Evolutionary conservation across 2,329 filamentous ascomycete species (phyloP), one percentile per base, ranked within the genome.

Genomic region (Didymella pomorum): DNA sequence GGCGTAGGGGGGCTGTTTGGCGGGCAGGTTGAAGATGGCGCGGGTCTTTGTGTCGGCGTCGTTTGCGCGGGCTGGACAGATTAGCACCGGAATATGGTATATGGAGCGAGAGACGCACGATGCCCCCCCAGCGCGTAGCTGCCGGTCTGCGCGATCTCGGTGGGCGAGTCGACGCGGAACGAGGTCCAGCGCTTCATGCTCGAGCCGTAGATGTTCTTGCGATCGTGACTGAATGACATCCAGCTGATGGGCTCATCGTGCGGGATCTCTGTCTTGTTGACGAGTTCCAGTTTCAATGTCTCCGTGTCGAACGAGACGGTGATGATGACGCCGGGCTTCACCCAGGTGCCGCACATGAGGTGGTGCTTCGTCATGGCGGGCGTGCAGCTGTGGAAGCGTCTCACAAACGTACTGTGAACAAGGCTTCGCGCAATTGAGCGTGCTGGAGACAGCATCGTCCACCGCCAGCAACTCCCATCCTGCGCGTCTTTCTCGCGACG

Each of bases 131-230:
- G 89, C 2, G 89, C 84, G 28, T 76, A 92, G 87, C 14, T 92
- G 92, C 43, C 83, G 83, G 75, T 85, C 67, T 95, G 92, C 45
- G 87, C 79, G 64, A 96, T 95, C 48, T 92, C 86, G 2, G 86
- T 88, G 2, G 92, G 90, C 66, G 86, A 89, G 69, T 88, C 86
- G 70, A 96, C 89, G 44, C 87, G 82, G 76, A 91, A 94, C 75
- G 89, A 93, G 48, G 89, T 89, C 91, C 92, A 96, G 76, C 93
- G 94, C 83, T 96, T 96, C 91, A 95, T 95, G 60, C 91, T 91
- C 3, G 92, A 89, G 70, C 92, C 92, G 76, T 96, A 96, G 60
- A 96, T 89, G 75, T 90, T 89, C 78, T 92, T 94, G 72, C 89
- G 90, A 61, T 84, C 81, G 78, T 96, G 91, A 76, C 92, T 89